These are phyloP conservation scores for Ceratobasidium sp. DNA, from an alignment of 1,284 basidiomycete species.

Conservation along the genomic window DNA sequence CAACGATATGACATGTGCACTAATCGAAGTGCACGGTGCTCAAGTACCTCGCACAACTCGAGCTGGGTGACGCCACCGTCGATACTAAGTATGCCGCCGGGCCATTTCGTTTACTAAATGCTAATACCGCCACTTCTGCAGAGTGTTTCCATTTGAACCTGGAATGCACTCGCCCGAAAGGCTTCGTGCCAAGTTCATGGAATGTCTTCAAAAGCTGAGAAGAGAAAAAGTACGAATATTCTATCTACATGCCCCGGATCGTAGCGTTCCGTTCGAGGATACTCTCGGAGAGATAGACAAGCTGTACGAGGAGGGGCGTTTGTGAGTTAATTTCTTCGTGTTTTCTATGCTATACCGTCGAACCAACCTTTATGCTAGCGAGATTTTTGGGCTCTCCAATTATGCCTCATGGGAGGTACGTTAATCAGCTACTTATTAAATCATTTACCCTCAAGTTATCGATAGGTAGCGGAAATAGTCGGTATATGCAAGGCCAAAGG, in stretches of 20 bases:
- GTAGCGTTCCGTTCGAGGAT: conserved; percentile 57
- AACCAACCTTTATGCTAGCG: too few species aligned
- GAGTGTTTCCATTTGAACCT: conserved; percentile 55
- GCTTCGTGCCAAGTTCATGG: conserved; percentile 53
- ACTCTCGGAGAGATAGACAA: conserved; percentile 56
- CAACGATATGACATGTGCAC: background rate
- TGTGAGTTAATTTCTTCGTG: conserved; percentile 50
- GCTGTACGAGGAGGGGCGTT: conserved; percentile 56
- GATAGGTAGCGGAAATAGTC: conserved; percentile 64
- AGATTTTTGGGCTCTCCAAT: conserved; percentile 60
- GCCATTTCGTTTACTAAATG: conserved; percentile 16
- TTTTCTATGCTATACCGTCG: background rate
- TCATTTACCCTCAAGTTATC: background rate
- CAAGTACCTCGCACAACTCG: conserved; percentile 54
- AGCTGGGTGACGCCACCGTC: conserved; percentile 55
- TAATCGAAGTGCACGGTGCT: background rate
- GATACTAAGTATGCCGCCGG: conserved; percentile 58
- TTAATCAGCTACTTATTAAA: conserved; percentile 36
- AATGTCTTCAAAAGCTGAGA: conserved; percentile 52
- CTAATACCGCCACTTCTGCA: conserved; percentile 43
- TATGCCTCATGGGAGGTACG: conserved; percentile 57
- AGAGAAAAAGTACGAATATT: conserved; percentile 55
- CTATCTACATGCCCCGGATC: conserved; percentile 59
- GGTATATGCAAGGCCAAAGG: conserved; percentile 60
- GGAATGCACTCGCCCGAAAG: conserved; percentile 53